phyloP scores from a whole-genome alignment of 345 rosid species.

The Salix purpurea region DNA sequence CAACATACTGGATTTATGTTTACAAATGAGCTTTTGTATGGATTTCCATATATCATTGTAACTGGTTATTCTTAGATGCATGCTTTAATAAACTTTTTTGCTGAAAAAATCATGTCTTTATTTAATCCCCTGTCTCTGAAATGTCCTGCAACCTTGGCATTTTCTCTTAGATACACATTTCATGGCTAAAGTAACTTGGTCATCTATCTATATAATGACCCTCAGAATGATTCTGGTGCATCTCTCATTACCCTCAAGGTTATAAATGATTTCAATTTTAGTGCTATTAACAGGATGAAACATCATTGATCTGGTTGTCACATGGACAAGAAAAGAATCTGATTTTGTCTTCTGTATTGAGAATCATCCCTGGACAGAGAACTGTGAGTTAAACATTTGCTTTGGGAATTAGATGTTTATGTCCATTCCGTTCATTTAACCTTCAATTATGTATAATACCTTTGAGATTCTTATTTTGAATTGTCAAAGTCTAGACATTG shows the following conservation, averaged over 20 bases:
- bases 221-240: neutral
- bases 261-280: constrained; percentile 40
- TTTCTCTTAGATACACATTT: neutral
- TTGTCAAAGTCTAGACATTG: neutral
- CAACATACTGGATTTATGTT: neutral
- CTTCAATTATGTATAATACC: neutral
- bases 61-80: neutral
- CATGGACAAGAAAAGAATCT: constrained; percentile 68
- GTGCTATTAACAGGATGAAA: constrained; percentile 74
- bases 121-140: neutral
- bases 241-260: constrained; percentile 12
- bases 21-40: neutral
- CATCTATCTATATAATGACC: neutral
- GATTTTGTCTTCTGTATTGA: constrained; percentile 57
- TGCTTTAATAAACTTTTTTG: neutral
- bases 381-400: constrained; percentile 56
- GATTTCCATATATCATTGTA: neutral
- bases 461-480: neutral
- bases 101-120: neutral
- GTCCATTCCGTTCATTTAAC: constrained; percentile 4
- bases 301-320: constrained; percentile 73
- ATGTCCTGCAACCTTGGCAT: neutral
- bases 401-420: constrained; percentile 3
- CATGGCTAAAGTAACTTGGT: neutral
- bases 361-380: constrained; percentile 90